Evolutionary conservation across 1,139 yeast species (phyloP), one percentile per base, ranked within the genome.

Genomic region (Lodderomyces margitis): DNA sequence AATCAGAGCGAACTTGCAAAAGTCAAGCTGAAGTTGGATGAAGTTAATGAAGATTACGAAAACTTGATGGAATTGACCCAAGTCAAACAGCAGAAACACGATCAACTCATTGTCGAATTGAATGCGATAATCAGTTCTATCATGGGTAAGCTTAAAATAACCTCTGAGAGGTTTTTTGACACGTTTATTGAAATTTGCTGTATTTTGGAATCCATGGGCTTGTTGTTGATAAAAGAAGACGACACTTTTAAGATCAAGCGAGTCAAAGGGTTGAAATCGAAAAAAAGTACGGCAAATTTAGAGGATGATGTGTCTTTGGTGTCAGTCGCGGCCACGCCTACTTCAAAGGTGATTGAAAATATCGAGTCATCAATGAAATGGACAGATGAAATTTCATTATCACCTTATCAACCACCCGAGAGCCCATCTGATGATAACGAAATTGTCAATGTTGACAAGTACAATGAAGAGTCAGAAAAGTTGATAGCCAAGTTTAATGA

Each of bases 171-270:
- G 17, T 56, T 58, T 38, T 64, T 56, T 47, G 59, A 59, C 9
- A 62, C 56, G 39, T 63, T 72, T 42, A 47, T 64, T 17, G 75
- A 82, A 32, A 71, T 78, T 40, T 80, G 87, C 52, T 68, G 75
- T 40, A 66, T 86, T 2, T 66, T 91, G 41, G 96, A 87, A 54
- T 75, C 86, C 2, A 81, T 89, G 73, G 98, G 98, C 1, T 68
- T 91, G 40, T 60, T 85, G 17, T 64, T 85, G 37, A 69, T 76
- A 0, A 65, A 68, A 40, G 78, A 76, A 34, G 51, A 49, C 41
- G 49, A 49, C 40, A 54, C 41, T 15, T 66, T 63, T 42, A 73
- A 72, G 38, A 78, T 85, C 27, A 75, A 76, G 24, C 68, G 94
- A 48, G 92, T 84, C 0, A 84, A 84, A 54, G 94, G 94, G 0